phyloP scores from a whole-genome alignment of 2,329 filamentous ascomycete species.

The Ilyonectria destructans region DNA sequence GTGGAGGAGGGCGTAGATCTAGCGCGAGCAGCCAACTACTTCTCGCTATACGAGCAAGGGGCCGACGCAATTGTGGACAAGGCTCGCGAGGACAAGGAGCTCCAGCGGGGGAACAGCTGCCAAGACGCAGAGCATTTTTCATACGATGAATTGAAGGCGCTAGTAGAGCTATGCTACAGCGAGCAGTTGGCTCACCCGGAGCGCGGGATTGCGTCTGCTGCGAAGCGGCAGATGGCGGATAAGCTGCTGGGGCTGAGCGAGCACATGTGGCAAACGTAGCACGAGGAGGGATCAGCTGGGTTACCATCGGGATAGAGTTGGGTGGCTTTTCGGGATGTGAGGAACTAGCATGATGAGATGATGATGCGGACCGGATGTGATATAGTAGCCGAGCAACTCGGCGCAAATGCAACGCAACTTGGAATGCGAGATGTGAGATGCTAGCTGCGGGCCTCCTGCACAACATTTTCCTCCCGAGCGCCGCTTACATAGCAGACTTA shows the following conservation, averaged over 20 bases:
- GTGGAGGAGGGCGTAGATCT: slow-evolving; percentile 82
- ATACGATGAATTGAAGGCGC: slow-evolving; percentile 77
- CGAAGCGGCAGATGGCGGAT: slow-evolving; percentile 80
- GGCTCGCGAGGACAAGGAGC: slow-evolving; percentile 67
- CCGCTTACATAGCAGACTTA: not conserved
- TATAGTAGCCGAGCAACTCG: not conserved
- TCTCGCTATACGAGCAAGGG: slow-evolving; percentile 77
- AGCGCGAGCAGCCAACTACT: slow-evolving; percentile 77
- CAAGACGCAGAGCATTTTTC: slow-evolving; percentile 66
- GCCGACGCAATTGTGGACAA: slow-evolving; percentile 76
- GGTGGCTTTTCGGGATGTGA: slow-evolving; percentile 23
- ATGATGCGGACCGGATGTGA: slow-evolving; percentile 8
- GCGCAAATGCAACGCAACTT: slow-evolving; percentile 6
- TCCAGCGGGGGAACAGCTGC: slow-evolving; percentile 54
- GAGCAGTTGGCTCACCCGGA: slow-evolving; percentile 78
- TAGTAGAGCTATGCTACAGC: slow-evolving; percentile 79
- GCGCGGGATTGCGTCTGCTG: slow-evolving; percentile 77
- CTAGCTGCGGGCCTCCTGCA: not conserved
- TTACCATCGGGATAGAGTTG: slow-evolving; percentile 35
- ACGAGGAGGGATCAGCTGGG: slow-evolving; percentile 15
- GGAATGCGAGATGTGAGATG: not conserved
- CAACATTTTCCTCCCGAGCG: not conserved
- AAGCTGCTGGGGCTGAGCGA: slow-evolving; percentile 80
- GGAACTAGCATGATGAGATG: slow-evolving; percentile 22
- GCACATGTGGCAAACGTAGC: slow-evolving; percentile 75